Evolutionary conservation across 2,329 filamentous ascomycete species (phyloP).

Genomic region (Phyllosticta citribraziliensis): DNA sequence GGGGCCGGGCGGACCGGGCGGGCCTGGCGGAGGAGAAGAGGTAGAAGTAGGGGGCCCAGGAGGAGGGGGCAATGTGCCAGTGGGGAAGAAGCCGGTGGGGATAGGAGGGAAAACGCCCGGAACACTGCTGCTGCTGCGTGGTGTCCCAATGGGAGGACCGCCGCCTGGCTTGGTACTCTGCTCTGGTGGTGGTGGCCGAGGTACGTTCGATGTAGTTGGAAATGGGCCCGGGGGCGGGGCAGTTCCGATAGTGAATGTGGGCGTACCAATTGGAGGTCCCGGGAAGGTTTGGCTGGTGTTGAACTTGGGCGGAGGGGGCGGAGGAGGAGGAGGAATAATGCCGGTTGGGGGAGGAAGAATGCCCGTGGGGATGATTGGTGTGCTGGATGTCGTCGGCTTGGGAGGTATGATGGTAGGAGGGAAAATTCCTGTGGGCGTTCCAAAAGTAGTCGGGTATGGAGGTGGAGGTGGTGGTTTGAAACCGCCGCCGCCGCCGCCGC

Average conservation of each 20-base stretch:
- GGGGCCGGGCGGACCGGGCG: not conserved
- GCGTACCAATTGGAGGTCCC: not conserved
- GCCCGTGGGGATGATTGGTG: not conserved
- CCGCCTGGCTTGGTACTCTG: not conserved
- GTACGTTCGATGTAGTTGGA: not conserved
- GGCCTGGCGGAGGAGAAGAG: constrained; percentile 16
- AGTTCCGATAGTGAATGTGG: not conserved
- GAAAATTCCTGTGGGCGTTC: not conserved
- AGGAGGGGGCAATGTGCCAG: not conserved
- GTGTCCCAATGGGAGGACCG: not conserved
- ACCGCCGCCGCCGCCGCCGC: too few species aligned
- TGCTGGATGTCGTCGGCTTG: not conserved
- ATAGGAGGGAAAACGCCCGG: constrained; percentile 4
- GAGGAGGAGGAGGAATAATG: not conserved
- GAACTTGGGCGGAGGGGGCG: not conserved
- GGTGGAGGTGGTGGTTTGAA: not conserved
- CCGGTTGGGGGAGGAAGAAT: not conserved
- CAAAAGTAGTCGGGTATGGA: too few species aligned
- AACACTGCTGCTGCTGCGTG: not conserved
- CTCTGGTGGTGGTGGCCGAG: not conserved
- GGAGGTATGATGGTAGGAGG: not conserved
- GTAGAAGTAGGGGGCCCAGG: constrained; percentile 9
- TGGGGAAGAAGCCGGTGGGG: not conserved
- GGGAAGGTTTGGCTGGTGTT: not conserved
- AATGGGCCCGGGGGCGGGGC: not conserved